Conservation (phyloP, 176 grass and related monocot species). For the Aegilops bicornis region DNA sequence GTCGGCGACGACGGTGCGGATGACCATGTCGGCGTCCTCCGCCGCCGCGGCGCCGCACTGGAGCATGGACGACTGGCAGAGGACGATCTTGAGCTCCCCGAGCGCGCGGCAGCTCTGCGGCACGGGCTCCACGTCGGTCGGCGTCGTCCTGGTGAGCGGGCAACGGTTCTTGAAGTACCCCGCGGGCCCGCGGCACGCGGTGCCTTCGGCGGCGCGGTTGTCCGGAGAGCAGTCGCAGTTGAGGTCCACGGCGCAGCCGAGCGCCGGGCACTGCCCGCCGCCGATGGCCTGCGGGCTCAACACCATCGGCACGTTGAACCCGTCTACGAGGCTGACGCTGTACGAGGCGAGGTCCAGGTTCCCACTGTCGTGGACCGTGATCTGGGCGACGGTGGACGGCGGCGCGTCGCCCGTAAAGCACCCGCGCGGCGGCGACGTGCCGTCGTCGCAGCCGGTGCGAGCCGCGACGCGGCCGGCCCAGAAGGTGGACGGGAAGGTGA, state of each 20-base stretch:
- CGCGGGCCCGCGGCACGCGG: conserved; percentile 26
- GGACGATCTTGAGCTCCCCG: conserved; percentile 50
- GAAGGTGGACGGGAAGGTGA: conserved; percentile 29
- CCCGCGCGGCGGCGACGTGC: not conserved
- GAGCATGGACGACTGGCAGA: conserved; percentile 39
- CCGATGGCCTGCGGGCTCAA: conserved; percentile 39
- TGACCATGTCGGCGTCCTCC: conserved; percentile 22
- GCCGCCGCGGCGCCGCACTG: not conserved
- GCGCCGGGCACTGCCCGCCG: conserved; percentile 36
- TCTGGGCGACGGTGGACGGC: conserved; percentile 24
- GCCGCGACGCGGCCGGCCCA: conserved; percentile 44
- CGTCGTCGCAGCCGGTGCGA: conserved; percentile 44
- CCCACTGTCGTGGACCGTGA: conserved; percentile 34
- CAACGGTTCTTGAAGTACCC: conserved; percentile 38
- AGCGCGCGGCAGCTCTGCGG: conserved; percentile 53
- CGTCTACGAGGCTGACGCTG: conserved; percentile 55
- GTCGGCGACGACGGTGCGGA: conserved; percentile 34
- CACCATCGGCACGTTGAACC: conserved; percentile 57
- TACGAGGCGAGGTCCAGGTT: conserved; percentile 25
- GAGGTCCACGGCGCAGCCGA: conserved; percentile 39
- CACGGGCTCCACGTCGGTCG: conserved; percentile 47
- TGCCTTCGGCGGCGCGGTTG: conserved; percentile 33
- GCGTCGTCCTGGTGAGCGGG: conserved; percentile 37
- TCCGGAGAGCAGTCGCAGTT: conserved; percentile 32
- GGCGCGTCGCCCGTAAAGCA: conserved; percentile 43